Percentiles rank a stretch among this genome's conserved stretches.
Conservation (phyloP, 78 protist genomes). For the Dictyostelium citrinum region DNA sequence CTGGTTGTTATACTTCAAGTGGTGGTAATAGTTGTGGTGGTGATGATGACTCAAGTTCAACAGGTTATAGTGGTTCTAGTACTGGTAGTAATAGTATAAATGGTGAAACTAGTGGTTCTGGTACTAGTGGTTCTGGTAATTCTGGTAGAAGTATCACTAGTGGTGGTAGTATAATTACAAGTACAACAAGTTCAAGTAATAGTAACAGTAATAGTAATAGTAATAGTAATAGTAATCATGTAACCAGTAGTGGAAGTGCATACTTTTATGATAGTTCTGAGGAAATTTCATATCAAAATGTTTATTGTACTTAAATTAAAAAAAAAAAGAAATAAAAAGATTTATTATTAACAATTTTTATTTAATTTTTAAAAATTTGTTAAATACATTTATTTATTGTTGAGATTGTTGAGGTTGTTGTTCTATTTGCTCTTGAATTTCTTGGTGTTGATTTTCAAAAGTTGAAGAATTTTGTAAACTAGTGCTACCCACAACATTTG, state of each 20-base stretch:
- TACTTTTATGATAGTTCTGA: not conserved
- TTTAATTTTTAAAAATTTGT: no score
- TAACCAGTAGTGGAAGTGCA: not conserved
- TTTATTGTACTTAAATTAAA: not conserved
- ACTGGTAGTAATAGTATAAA: not conserved
- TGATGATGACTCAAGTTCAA: not conserved
- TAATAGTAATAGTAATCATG: not conserved
- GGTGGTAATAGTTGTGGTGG: not conserved
- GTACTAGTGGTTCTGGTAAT: not conserved
- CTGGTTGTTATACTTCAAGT: not conserved
- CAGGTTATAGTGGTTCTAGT: not conserved
- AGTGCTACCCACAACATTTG: not conserved
- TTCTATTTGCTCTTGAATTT: not conserved
- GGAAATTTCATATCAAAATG: not conserved
- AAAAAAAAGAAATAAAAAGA: no score
- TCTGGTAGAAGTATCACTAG: not conserved
- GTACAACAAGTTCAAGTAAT: not conserved
- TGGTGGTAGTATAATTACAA: not conserved
- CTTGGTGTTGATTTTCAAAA: not conserved
- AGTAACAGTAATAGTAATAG: constrained; percentile 5
- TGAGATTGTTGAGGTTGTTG: not conserved
- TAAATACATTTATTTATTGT: not conserved
- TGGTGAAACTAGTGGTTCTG: not conserved
- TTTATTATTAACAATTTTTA: no score
- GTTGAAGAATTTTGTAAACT: not conserved